A percentile compares a stretch with the other conserved stretches of the same genome.
Conservation (phyloP, 139 green algal species). For the Coelastrella sp. region DNA sequence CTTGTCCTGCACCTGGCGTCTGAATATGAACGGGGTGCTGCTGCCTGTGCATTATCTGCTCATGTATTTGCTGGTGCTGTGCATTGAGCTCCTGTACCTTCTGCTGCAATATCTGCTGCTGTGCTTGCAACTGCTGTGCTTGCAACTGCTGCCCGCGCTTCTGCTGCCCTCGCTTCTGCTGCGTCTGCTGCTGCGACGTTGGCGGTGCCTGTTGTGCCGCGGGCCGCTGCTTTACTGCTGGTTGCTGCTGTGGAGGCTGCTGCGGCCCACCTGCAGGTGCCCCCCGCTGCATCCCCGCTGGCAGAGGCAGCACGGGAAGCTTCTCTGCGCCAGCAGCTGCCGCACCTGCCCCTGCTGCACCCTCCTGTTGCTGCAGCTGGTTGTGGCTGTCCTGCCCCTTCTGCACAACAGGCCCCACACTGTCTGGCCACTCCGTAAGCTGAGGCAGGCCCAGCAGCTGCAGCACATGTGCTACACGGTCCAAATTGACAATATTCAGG, state of each 20-base stretch:
- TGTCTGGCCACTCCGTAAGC: background rate
- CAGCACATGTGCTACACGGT: background rate
- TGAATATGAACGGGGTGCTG: background rate
- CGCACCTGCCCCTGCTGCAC: background rate
- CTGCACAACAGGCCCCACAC: background rate
- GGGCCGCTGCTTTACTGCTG: no score
- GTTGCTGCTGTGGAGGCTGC: slow-evolving; percentile 2
- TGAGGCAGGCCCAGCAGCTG: background rate
- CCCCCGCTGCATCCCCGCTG: slow-evolving; percentile 8
- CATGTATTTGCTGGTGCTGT: background rate
- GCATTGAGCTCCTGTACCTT: background rate
- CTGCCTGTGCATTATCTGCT: no score
- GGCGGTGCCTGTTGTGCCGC: no score
- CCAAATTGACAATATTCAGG: background rate
- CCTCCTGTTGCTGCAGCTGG: slow-evolving; percentile 9
- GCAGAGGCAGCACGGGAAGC: slow-evolving; percentile 9
- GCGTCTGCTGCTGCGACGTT: background rate
- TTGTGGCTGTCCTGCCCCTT: background rate
- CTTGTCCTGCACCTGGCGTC: background rate
- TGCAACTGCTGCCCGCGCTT: background rate
- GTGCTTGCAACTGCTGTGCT: background rate
- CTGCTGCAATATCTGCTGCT: background rate
- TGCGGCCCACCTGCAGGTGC: background rate
- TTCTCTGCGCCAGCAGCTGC: background rate
- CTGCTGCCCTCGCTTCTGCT: background rate